phyloP scores from a whole-genome alignment of 2,329 filamentous ascomycete species.

The Trichoderma semiorbis region DNA sequence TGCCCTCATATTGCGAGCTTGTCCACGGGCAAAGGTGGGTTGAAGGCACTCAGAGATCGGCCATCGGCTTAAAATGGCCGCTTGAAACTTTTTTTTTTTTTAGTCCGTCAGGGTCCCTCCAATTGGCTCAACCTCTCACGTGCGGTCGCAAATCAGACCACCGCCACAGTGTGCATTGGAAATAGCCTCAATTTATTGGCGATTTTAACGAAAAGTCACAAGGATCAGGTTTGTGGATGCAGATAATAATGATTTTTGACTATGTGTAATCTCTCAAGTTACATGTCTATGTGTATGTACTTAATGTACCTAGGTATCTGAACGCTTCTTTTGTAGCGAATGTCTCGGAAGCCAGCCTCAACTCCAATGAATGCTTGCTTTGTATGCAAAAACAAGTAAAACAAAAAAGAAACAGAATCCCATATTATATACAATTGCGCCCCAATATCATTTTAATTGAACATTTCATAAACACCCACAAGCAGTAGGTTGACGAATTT shows the following conservation, averaged over 20 bases:
- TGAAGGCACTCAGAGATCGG: conserved; percentile 8
- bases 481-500: not conserved
- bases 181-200: not conserved
- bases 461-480: not conserved
- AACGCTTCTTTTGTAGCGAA: conserved; percentile 5
- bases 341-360: conserved; percentile 1
- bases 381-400: not conserved
- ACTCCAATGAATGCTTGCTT: conserved; percentile 16
- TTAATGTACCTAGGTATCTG: conserved; percentile 9
- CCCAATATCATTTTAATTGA: not conserved
- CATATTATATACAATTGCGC: not conserved
- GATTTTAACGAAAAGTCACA: not conserved
- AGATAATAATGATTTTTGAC: not conserved
- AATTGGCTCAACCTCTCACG: conserved; percentile 24
- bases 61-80: conserved; percentile 3
- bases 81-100: conserved; percentile 29
- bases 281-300: conserved; percentile 10
- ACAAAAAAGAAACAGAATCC: not conserved
- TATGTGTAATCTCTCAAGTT: not conserved
- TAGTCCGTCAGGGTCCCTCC: conserved; percentile 10
- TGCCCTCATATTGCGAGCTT: conserved; percentile 37
- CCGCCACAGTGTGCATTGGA: conserved; percentile 6
- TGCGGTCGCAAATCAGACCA: conserved; percentile 18
- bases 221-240: not conserved
- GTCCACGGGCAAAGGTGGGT: conserved; percentile 16